Conservation (phyloP, 23 red algal species). For the Gracilaria caudata region DNA sequence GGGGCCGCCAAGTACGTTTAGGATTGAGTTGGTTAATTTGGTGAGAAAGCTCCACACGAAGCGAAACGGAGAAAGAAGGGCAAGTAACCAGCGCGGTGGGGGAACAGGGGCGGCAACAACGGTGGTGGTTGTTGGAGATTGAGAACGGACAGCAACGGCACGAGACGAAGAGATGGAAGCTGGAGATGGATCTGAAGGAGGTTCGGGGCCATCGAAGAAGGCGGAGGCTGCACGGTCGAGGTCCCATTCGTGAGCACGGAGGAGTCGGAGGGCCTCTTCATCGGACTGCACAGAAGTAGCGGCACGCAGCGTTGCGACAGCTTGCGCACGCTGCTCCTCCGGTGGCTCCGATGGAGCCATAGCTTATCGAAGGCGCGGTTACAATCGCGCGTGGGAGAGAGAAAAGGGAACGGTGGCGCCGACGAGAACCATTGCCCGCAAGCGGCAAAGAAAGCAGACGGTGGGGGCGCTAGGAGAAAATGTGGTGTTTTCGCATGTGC, state of each 20-base stretch:
- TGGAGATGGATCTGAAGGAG: conserved; percentile 24
- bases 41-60: conserved; percentile 64
- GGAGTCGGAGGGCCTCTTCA: conserved; percentile 59
- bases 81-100: conserved; percentile 54
- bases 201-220: conserved; percentile 57
- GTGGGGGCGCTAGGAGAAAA: not conserved
- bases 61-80: conserved; percentile 54
- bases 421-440: not conserved
- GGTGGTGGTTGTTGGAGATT: not conserved
- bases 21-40: conserved; percentile 20
- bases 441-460: not conserved
- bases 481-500: not conserved
- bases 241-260: conserved; percentile 70
- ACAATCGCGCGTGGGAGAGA: not conserved
- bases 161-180: not conserved
- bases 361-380: not conserved
- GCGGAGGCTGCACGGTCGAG: conserved; percentile 68
- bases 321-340: conserved; percentile 51
- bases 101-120: not conserved
- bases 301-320: conserved; percentile 71
- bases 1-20: conserved; percentile 40
- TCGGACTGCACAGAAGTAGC: conserved; percentile 49
- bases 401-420: not conserved
- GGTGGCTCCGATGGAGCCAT: conserved; percentile 9
- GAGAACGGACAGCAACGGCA: not conserved